A percentile compares a stretch with the other conserved stretches of the same genome.
Conservation (phyloP, 345 rosid genomes). For the Capsella bursapastoris region DNA sequence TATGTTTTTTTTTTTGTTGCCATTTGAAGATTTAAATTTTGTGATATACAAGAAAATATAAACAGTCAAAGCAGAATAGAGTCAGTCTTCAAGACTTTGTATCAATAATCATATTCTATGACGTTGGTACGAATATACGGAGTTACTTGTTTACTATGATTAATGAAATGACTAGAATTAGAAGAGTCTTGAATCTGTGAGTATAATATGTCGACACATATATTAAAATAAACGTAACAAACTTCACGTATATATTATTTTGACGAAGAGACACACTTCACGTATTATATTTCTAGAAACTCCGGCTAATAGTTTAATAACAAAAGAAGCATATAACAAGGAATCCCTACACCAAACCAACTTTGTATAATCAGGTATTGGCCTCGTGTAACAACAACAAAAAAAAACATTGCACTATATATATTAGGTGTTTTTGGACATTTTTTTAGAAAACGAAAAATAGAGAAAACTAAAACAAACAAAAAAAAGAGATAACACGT, state of each 20-base stretch:
- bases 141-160: constrained; percentile 18
- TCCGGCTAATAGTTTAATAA: constrained; percentile 31
- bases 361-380: constrained; percentile 36
- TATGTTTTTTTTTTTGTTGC: not conserved
- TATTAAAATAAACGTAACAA: not conserved
- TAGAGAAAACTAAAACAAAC: not conserved
- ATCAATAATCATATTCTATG: constrained; percentile 4
- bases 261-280: constrained; percentile 12
- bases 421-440: constrained; percentile 27
- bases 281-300: constrained; percentile 39
- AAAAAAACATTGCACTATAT: constrained; percentile 7
- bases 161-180: constrained; percentile 25
- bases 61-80: not conserved
- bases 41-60: constrained; percentile 7
- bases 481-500: constrained; percentile 37
- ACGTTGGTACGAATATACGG: constrained; percentile 13
- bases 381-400: constrained; percentile 34
- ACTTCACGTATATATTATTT: constrained; percentile 11
- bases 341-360: constrained; percentile 26
- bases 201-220: constrained; percentile 29
- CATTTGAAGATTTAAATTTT: not conserved
- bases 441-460: not conserved
- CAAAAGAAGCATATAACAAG: constrained; percentile 26
- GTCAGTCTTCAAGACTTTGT: not conserved
- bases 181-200: constrained; percentile 30